Evolutionary conservation across 495 filamentous ascomycete genomes (phyloP).

Genomic region (Daldinia decipiens): DNA sequence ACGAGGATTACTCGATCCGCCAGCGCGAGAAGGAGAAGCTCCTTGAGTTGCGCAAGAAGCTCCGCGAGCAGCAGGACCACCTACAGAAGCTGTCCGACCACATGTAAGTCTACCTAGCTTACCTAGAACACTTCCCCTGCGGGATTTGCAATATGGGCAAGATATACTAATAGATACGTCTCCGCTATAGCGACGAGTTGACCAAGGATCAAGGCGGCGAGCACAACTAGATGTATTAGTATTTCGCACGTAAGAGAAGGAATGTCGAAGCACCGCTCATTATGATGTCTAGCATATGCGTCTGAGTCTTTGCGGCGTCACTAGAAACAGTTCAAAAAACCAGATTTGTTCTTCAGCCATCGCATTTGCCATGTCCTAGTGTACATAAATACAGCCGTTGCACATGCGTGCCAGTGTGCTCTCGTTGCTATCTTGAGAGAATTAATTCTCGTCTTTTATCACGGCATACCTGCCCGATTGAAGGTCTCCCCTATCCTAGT

Average conservation of each 20-base stretch:
- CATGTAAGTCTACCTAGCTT: conserved; percentile 67
- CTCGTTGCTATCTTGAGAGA: conserved; percentile 39
- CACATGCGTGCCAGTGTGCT: conserved; percentile 27
- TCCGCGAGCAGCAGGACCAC: conserved; percentile 80
- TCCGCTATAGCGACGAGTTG: conserved; percentile 68
- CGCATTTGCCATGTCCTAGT: conserved; percentile 42
- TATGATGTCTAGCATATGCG: conserved; percentile 22
- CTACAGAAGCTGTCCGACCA: conserved; percentile 84
- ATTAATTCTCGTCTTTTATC: conserved; percentile 39
- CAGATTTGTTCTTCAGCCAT: conserved; percentile 33
- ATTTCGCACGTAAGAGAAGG: conserved; percentile 20
- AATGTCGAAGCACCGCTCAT: conserved; percentile 20
- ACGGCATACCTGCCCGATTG: conserved; percentile 22
- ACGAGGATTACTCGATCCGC: conserved; percentile 83
- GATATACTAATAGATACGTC: conserved; percentile 38
- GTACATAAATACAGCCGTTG: conserved; percentile 45
- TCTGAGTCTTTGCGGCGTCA: conserved; percentile 26
- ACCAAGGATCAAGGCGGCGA: conserved; percentile 75
- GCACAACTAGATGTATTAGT: conserved; percentile 67
- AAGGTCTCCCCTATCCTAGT: conserved; percentile 19
- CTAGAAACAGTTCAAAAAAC: conserved; percentile 23
- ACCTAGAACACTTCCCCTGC: background rate
- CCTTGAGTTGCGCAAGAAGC: conserved; percentile 77
- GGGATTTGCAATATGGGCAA: background rate
- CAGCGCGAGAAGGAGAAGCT: conserved; percentile 89